Evolutionary conservation across 1,284 basidiomycete genomes (phyloP).

Genomic region (Agroathelia rolfsii): DNA sequence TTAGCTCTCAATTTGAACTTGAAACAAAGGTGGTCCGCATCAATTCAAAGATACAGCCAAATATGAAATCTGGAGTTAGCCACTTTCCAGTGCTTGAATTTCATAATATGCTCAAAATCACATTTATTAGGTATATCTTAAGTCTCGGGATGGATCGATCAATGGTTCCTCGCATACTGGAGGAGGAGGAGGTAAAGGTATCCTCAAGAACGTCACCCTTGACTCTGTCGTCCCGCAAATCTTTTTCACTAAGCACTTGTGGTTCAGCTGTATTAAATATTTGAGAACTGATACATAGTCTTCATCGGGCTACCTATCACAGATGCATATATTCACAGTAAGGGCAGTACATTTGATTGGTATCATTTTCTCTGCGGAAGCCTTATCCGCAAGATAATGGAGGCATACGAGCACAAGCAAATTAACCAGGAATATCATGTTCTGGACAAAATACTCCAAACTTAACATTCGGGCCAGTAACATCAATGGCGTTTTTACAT

Average conservation of each 20-base stretch:
- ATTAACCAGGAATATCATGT: too few relatives aligned
- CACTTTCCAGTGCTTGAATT: background rate
- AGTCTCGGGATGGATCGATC: slow-evolving; percentile 48
- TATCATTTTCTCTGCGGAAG: too few relatives aligned
- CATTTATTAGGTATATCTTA: slow-evolving; percentile 46
- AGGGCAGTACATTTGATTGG: too few relatives aligned
- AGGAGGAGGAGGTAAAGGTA: slow-evolving; percentile 49
- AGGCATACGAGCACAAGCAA: too few relatives aligned
- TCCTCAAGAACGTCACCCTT: slow-evolving; percentile 38
- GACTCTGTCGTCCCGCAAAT: slow-evolving; percentile 38
- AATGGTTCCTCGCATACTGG: slow-evolving; percentile 51
- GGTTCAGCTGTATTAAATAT: slow-evolving; percentile 39
- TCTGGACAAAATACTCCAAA: too few relatives aligned
- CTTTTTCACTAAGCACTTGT: slow-evolving; percentile 42
- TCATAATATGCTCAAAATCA: slow-evolving; percentile 11
- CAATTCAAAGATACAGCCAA: slow-evolving; percentile 38
- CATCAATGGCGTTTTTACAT: slow-evolving; percentile 36
- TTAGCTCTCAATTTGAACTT: too few relatives aligned
- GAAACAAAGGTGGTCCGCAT: slow-evolving; percentile 43
- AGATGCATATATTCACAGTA: slow-evolving; percentile 12
- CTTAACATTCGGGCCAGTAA: slow-evolving; percentile 30
- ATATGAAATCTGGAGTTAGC: slow-evolving; percentile 41
- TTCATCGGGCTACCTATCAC: slow-evolving; percentile 32
- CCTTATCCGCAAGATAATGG: too few relatives aligned
- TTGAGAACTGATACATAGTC: slow-evolving; percentile 39